Percentiles rank a stretch among this genome's conserved stretches.
phyloP scores from a whole-genome alignment of 73 alveolate species.

The Paramecium caudatum region DNA sequence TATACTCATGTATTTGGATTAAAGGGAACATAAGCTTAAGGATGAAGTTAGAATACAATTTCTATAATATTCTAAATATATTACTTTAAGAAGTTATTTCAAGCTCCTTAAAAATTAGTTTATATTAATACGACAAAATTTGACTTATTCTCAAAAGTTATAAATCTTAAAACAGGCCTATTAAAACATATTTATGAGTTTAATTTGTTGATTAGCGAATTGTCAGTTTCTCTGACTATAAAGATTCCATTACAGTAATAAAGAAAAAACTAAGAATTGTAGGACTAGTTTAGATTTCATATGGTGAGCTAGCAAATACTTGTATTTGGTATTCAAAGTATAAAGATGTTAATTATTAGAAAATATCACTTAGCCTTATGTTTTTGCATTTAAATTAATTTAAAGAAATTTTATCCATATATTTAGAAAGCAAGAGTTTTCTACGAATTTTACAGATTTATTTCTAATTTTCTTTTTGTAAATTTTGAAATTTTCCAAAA shows the following conservation, averaged over 20 bases:
- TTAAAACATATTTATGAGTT: background rate
- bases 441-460: background rate
- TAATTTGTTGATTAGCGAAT: background rate
- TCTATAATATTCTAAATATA: background rate
- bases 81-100: background rate
- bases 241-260: slow-evolving; percentile 4
- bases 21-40: slow-evolving; percentile 1
- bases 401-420: background rate
- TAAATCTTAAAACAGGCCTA: background rate
- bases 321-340: background rate
- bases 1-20: no score
- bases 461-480: background rate
- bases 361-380: background rate
- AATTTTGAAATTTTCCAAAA: background rate
- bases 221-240: background rate
- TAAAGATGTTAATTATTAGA: background rate
- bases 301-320: background rate
- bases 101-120: background rate
- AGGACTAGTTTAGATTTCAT: background rate
- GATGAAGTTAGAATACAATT: background rate
- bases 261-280: slow-evolving; percentile 3
- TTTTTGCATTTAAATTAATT: background rate
- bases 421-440: background rate
- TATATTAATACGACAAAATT: background rate
- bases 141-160: background rate